Evolutionary conservation across 2,329 filamentous ascomycete species (phyloP).

Genomic region (Tympanopsis confertula): DNA sequence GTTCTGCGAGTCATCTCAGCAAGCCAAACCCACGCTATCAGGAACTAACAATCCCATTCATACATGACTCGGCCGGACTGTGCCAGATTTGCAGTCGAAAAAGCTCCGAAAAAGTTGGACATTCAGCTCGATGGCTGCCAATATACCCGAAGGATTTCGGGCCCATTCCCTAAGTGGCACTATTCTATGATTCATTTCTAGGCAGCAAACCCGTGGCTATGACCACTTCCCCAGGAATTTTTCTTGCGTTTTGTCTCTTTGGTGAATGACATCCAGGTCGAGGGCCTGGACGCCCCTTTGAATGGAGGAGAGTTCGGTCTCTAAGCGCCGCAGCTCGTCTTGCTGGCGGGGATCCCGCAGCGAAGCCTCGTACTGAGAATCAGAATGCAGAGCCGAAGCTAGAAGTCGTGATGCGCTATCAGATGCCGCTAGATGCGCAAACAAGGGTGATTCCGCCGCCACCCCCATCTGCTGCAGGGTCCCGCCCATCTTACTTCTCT

Average conservation of each 20-base stretch:
- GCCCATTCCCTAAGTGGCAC: too few relatives aligned
- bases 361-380: constrained; percentile 14
- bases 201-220: constrained; percentile 1
- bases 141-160: too few relatives aligned
- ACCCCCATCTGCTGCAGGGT: constrained; percentile 1
- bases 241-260: constrained; percentile 14
- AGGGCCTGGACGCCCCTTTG: constrained; percentile 19
- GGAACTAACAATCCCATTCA: too few relatives aligned
- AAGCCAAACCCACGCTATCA: too few relatives aligned
- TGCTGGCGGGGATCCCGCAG: constrained; percentile 14
- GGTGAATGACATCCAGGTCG: constrained; percentile 16
- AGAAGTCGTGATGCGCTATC: constrained; percentile 19
- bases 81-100: too few relatives aligned
- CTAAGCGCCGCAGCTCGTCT: constrained; percentile 13
- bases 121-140: too few relatives aligned
- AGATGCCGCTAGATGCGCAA: constrained; percentile 13
- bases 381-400: constrained; percentile 13
- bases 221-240: constrained; percentile 20
- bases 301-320: constrained; percentile 14
- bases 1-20: too few relatives aligned
- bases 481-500: not conserved
- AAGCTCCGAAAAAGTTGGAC: too few relatives aligned
- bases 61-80: too few relatives aligned
- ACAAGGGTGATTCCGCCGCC: constrained; percentile 16
- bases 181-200: too few relatives aligned